A percentile compares a stretch with the other conserved stretches of the same genome.
Evolutionary conservation across 805 yeast species (phyloP).

Genomic region (Yamadazyma kitorensis): DNA sequence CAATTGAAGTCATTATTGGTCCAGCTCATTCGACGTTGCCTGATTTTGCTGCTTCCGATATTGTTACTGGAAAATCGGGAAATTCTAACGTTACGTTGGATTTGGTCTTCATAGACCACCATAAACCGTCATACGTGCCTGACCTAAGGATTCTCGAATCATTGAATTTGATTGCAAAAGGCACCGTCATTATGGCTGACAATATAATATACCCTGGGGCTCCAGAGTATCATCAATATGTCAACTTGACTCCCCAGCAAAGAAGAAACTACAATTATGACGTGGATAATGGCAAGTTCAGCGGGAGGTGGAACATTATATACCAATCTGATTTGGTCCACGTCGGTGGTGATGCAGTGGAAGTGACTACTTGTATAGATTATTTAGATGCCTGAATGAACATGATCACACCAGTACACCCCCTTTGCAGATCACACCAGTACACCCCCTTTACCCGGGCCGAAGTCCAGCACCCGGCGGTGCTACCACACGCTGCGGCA

Average conservation of each 20-base stretch:
- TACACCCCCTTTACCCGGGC: too few species aligned
- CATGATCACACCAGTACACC: too few species aligned
- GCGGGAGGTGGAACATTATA: conserved; percentile 23
- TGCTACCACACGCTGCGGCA: too few species aligned
- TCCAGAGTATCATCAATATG: conserved; percentile 38
- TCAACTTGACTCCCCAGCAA: conserved; percentile 34
- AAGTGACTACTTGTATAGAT: conserved; percentile 24
- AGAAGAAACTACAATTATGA: conserved; percentile 27
- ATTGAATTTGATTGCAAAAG: conserved; percentile 35
- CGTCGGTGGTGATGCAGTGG: conserved; percentile 27
- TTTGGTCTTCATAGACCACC: conserved; percentile 41
- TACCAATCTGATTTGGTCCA: conserved; percentile 32
- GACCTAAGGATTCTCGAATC: conserved; percentile 43
- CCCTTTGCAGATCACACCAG: too few species aligned
- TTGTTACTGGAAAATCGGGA: conserved; percentile 5
- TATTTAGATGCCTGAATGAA: too few species aligned
- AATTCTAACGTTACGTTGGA: conserved; percentile 23
- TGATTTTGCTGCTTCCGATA: conserved; percentile 18
- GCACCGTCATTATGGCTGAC: conserved; percentile 39
- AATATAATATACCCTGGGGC: conserved; percentile 35
- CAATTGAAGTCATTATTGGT: conserved; percentile 32
- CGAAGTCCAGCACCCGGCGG: too few species aligned
- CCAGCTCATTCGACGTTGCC: conserved; percentile 27
- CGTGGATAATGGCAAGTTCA: conserved; percentile 22
- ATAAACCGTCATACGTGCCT: conserved; percentile 35